Evolutionary conservation across 148 eudicot species (phyloP), one percentile per base, ranked within the genome.

Genomic region (Dianthus caryophyllus): DNA sequence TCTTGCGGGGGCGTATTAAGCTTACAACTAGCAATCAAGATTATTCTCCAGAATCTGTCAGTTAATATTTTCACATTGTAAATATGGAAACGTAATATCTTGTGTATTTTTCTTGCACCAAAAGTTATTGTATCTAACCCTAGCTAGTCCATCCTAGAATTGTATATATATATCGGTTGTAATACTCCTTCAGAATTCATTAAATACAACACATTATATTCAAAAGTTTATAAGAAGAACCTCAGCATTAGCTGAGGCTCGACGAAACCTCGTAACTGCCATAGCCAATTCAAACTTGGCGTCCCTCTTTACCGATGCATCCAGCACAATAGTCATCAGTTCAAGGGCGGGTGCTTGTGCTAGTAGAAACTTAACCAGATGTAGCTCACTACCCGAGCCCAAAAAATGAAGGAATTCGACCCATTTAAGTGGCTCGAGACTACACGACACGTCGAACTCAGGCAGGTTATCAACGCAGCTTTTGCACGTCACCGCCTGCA

Each of bases 351-450:
- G 65, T 61, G 65, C 36, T 46, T 38, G 65, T 11, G 26, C 65
- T 13, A 61, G 65, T 39, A 61, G 65, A 22, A 61, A 61, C 29
- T 61, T 61, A 38, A 61, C 65, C 48, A 61, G 48, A 20, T 61
- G 47, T 12, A 61, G 16, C 47, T 61, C 65, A 20, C 46, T 61
- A 6, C 48, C 11, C 48, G 17, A 39, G 17, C 65, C 65, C 48
- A 48, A 38, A 39, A 61, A 38, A 38, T 2, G 18, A 38, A 61
- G 48, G 12, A 61, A 44, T 61, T 61, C 48, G 21, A 61, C 29
- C 20, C 38, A 48, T 38, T 38, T 61, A 41, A 61, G 65, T 13
- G 29, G 47, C 47, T 61, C 16, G 11, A 38, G 48, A 9, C 9
- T 61, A 22, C 65, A 61, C 11, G 65, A 38, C 9, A 9, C 27